phyloP scores from a whole-genome alignment of 2,329 filamentous ascomycete species.

The Penicillium sp. region DNA sequence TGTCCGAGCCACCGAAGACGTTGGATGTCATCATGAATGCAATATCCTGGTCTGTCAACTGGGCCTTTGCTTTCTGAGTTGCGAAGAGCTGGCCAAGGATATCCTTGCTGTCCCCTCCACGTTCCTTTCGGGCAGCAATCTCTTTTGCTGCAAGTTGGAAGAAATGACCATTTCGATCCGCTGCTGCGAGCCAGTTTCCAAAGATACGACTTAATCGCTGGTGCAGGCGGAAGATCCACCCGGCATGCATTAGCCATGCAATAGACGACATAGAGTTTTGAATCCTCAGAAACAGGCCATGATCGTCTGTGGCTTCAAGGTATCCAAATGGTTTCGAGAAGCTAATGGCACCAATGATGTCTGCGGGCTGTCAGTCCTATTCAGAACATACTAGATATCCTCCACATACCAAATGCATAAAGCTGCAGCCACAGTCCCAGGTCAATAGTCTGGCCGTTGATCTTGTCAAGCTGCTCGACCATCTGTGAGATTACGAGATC shows the following conservation, averaged over 20 bases:
- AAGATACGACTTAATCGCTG: background rate
- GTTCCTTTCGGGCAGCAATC: background rate
- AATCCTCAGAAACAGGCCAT: background rate
- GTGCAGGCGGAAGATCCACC: background rate
- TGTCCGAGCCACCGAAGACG: background rate
- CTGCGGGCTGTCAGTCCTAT: background rate
- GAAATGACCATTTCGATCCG: background rate
- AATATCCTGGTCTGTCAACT: background rate
- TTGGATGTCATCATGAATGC: slow-evolving; percentile 1
- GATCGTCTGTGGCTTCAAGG: background rate
- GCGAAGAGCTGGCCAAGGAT: background rate
- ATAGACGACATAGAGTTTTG: background rate
- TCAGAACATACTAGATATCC: background rate
- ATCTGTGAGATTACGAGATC: background rate
- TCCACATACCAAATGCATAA: background rate
- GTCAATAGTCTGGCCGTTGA: background rate
- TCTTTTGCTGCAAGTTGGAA: background rate
- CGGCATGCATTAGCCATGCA: background rate
- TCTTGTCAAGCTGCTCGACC: background rate
- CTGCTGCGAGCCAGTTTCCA: background rate
- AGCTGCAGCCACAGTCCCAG: background rate
- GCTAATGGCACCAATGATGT: background rate
- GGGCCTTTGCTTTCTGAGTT: background rate
- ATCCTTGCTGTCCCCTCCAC: background rate
- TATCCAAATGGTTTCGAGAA: background rate